Base-by-base conservation (phyloP, 768 basidiomycete species). In the Suillus discolor region DNA sequence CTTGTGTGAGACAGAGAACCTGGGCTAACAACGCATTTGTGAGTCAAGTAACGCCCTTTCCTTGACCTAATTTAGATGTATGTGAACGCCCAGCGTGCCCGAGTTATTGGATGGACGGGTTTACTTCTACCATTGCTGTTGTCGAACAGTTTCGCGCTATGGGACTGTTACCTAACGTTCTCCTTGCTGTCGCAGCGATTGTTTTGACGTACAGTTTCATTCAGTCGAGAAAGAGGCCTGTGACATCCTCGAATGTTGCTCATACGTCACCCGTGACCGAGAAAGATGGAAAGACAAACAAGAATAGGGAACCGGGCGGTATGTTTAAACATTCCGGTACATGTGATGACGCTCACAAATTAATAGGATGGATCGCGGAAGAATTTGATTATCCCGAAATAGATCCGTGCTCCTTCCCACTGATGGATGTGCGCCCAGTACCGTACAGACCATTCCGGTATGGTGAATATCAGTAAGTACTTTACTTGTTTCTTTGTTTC, bases 381-480 rank as follows among this genome's bases (percentile, higher is more conserved):
- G 49, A 70, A 38, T 89, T 89, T 70, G 68, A 72, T 15, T 89
- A 86, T 69, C 88, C 89, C 1, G 61, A 73, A 11, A 77, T 89
- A 39, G 77, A 79, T 11, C 77, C 86, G 4, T 79, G 79, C 66
- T 63, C 71, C 7, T 64, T 66, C 16, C 74, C 79, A 41, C 76
- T 86, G 64, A 74, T 72, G 25, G 78, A 85, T 28, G 76, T 85
- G 36, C 80, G 83, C 68, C 87, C 87, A 11, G 81, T 89, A 7
- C 85, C 88, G 18, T 91, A 91, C 70, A 79, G 88, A 20, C 88
- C 89, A 15, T 90, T 89, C 73, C 81, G 83, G 60, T 84, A 83
- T 80, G 88, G 88, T 12, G 76, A 82, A 65, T 89, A 88, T 71
- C 84, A 89, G 89, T 90, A 64, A 68, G 87, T 79, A 44, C 3